A percentile compares a stretch with the other conserved stretches of the same genome.
These are phyloP conservation scores for Fusarium multiceps DNA, from an alignment of 2,329 filamentous ascomycete species.

Conservation along the genomic window DNA sequence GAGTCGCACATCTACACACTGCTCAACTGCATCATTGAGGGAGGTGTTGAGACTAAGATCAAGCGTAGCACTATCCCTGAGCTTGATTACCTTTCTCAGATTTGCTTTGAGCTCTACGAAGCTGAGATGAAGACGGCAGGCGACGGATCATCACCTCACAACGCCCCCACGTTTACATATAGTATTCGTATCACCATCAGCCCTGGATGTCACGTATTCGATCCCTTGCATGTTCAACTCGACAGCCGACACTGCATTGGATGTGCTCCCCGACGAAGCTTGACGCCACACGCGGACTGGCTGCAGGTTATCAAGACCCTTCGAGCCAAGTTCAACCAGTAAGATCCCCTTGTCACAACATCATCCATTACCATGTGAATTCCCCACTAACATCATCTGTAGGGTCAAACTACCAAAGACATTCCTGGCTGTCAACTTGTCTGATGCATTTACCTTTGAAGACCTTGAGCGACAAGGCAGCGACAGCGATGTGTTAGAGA, in stretches of 20 bases:
- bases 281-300: slow-evolving; percentile 95
- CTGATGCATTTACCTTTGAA: slow-evolving; percentile 70
- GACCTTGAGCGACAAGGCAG: slow-evolving; percentile 63
- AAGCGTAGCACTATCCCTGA: slow-evolving; percentile 94
- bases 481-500: slow-evolving; percentile 61
- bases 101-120: slow-evolving; percentile 98
- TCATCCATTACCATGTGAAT: not conserved
- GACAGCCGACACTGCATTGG: slow-evolving; percentile 97
- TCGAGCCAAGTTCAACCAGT: slow-evolving; percentile 94
- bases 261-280: slow-evolving; percentile 86
- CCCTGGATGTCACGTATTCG: slow-evolving; percentile 95
- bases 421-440: slow-evolving; percentile 73
- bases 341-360: slow-evolving; percentile 53
- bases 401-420: slow-evolving; percentile 75
- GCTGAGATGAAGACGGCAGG: slow-evolving; percentile 76
- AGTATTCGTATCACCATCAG: slow-evolving; percentile 96
- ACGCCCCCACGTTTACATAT: slow-evolving; percentile 85
- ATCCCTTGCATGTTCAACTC: slow-evolving; percentile 94
- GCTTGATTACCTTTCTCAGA: slow-evolving; percentile 96
- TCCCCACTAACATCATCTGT: slow-evolving; percentile 35
- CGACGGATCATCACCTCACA: slow-evolving; percentile 52
- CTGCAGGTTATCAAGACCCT: slow-evolving; percentile 96
- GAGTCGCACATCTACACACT: slow-evolving; percentile 99
- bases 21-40: slow-evolving; percentile 96
- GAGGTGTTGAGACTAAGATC: slow-evolving; percentile 97